phyloP scores from a whole-genome alignment of 148 eudicot genomes.

The Mesembryanthemum crystallinum region DNA sequence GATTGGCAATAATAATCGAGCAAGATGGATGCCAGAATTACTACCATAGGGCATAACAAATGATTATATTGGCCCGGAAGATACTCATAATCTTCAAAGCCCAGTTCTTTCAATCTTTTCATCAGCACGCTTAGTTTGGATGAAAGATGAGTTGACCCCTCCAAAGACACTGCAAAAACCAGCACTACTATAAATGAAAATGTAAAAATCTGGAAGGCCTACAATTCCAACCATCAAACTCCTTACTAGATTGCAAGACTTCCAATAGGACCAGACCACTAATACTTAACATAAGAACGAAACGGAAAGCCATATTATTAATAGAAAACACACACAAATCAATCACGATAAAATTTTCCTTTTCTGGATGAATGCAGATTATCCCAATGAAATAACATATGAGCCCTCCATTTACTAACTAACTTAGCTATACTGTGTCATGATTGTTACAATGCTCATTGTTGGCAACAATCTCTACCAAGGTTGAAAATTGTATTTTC shows the following conservation, averaged over 20 bases:
- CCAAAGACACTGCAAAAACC: conserved; percentile 36
- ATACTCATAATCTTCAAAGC: conserved; percentile 39
- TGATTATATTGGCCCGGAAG: conserved; percentile 51
- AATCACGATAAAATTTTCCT: no score
- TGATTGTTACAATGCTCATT: no score
- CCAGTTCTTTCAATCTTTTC: conserved; percentile 48
- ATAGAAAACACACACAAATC: not conserved
- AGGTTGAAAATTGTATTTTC: no score
- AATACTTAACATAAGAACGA: not conserved
- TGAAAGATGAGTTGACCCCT: conserved; percentile 21
- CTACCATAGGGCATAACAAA: conserved; percentile 62
- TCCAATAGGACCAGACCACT: not conserved
- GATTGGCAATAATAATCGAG: not conserved
- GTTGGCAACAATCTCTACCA: no score
- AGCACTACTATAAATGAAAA: not conserved
- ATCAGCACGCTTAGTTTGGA: conserved; percentile 26
- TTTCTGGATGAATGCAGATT: no score
- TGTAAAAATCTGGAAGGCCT: not conserved
- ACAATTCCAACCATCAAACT: not conserved
- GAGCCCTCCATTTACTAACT: no score
- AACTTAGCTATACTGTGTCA: no score
- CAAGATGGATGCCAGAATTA: not conserved
- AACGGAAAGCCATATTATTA: not conserved
- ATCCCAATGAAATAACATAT: no score
- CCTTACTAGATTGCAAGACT: not conserved